phyloP scores from a whole-genome alignment of 2,329 filamentous ascomycete genomes.

The Trematosphaeria pertusa region DNA sequence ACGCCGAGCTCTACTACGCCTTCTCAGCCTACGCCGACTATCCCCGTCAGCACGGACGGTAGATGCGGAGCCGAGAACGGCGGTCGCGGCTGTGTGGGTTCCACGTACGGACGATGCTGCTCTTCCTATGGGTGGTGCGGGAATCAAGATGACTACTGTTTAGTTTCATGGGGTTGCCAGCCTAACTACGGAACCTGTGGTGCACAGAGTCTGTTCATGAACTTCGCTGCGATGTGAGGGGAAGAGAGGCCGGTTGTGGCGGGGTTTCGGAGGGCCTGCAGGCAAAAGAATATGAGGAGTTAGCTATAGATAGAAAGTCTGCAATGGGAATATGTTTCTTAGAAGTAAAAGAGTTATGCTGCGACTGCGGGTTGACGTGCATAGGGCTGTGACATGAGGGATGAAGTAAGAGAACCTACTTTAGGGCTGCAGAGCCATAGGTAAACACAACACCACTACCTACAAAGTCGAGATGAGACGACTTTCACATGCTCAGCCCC shows the following conservation, averaged over 20 bases:
- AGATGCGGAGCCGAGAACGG: constrained; percentile 31
- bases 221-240: neutral
- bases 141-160: constrained; percentile 27
- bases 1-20: constrained; percentile 16
- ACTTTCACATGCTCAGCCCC: too few relatives aligned
- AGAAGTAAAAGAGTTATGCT: too few relatives aligned
- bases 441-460: too few relatives aligned
- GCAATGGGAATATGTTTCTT: too few relatives aligned
- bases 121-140: constrained; percentile 37
- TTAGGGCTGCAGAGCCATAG: too few relatives aligned
- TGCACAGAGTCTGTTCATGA: neutral
- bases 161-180: constrained; percentile 26
- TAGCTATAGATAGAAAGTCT: too few relatives aligned
- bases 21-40: constrained; percentile 25
- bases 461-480: too few relatives aligned
- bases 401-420: too few relatives aligned
- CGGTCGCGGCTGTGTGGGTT: constrained; percentile 29
- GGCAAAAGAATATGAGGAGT: too few relatives aligned
- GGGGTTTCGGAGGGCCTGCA: too few relatives aligned
- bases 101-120: constrained; percentile 34
- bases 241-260: neutral
- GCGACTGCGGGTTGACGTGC: too few relatives aligned
- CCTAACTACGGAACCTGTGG: constrained; percentile 30
- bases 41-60: constrained; percentile 33
- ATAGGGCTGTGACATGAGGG: too few relatives aligned